These are phyloP conservation scores for Linderina pennispora DNA, from an alignment of 192 early-diverging fungal species.

Conservation along the genomic window DNA sequence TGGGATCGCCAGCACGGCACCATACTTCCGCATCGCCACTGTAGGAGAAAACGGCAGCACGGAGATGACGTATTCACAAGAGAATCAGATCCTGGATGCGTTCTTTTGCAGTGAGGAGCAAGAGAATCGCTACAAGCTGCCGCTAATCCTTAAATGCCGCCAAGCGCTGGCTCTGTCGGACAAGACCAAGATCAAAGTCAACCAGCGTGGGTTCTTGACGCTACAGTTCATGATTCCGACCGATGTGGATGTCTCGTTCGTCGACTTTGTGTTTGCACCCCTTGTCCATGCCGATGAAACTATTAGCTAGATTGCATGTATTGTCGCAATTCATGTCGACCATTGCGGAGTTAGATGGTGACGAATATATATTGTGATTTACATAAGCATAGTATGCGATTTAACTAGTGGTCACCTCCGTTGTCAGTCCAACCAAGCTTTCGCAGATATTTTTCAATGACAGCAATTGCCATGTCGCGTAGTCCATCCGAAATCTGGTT, in stretches of 20 bases:
- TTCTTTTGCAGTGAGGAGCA: slow-evolving; percentile 47
- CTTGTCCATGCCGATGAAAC: slow-evolving; percentile 19
- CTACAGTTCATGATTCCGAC: slow-evolving; percentile 52
- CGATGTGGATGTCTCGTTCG: slow-evolving; percentile 40
- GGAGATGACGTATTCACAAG: slow-evolving; percentile 53
- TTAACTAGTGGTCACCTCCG: no score
- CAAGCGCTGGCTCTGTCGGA: slow-evolving; percentile 49
- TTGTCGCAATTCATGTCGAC: no score
- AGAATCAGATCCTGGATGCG: slow-evolving; percentile 48
- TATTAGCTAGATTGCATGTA: neutral
- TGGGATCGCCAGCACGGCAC: slow-evolving; percentile 31
- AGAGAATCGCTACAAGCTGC: slow-evolving; percentile 40
- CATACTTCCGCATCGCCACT: slow-evolving; percentile 49
- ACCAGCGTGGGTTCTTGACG: slow-evolving; percentile 48
- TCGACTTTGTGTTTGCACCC: slow-evolving; percentile 40
- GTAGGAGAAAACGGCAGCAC: slow-evolving; percentile 45
- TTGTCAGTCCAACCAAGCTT: no score
- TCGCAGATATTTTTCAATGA: neutral
- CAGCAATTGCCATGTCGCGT: neutral
- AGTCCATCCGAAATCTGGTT: neutral
- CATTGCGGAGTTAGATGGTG: no score
- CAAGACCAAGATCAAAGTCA: slow-evolving; percentile 49
- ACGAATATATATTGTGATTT: no score
- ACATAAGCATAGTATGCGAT: no score
- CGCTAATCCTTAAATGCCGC: slow-evolving; percentile 37